Base-by-base conservation (phyloP, 805 yeast species). In the Nakazawaea wyomingensis region DNA sequence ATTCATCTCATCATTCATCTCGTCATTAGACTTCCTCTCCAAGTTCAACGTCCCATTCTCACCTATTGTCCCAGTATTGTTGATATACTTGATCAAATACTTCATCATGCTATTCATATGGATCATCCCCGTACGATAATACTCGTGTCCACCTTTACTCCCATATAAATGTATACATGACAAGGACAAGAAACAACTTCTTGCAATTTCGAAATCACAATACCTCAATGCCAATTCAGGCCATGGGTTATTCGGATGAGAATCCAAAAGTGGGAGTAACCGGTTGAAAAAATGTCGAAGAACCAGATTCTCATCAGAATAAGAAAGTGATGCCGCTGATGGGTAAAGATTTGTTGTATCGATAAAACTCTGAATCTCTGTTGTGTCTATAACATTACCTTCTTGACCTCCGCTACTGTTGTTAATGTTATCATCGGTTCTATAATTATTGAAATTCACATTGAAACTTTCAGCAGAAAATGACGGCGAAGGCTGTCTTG, bases 231-330 rank as follows among this genome's bases (percentile, higher is more conserved):
- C 79, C 44, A 77, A 54, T 45, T 75, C 76, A 0, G 82, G 82
- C 81, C 81, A 75, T 3, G 82, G 82, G 1, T 79, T 64, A 33
- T 72, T 71, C 0, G 82, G 82, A 52, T 77, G 81, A 0, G 80
- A 79, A 57, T 77, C 82, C 27, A 76, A 55, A 32, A 76, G 51
- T 1, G 78, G 80, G 5, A 77, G 55, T 29, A 77, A 59, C 46
- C 73, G 70, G 49, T 73, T 71, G 55, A 76, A 77, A 50, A 76
- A 77, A 54, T 77, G 82, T 47, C 69, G 71, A 45, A 77, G 51
- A 68, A 77, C 72, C 64, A 66, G 69, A 44, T 73, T 74, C 48
- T 77, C 82, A 45, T 76, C 80, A 20, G 66, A 55, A 34, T 68
- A 65, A 5, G 72, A 50, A 20, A 53, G 50, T 5, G 49, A 30